These are phyloP conservation scores for Steccherinum ochraceum DNA, from an alignment of 768 basidiomycete species.

Conservation along the genomic window DNA sequence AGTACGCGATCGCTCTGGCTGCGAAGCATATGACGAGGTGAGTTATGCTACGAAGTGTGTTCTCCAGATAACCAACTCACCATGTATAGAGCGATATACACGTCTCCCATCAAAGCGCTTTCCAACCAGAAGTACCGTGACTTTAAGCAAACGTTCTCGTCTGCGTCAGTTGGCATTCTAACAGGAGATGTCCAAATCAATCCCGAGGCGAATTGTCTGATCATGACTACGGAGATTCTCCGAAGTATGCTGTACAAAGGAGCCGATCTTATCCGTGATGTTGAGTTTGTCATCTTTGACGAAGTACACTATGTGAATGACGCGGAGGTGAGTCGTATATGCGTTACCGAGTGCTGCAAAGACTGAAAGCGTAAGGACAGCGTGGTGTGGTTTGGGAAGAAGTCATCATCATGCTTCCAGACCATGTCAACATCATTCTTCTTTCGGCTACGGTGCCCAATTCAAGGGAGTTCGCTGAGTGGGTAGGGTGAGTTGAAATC, in stretches of 20 bases:
- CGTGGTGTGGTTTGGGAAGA: slow-evolving; percentile 99
- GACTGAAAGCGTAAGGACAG: slow-evolving; percentile 33
- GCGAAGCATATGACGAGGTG: slow-evolving; percentile 99
- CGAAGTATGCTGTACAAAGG: slow-evolving; percentile 99
- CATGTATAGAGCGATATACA: slow-evolving; percentile 82
- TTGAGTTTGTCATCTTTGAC: slow-evolving; percentile 99
- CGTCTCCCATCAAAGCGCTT: slow-evolving; percentile 96
- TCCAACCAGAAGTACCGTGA: slow-evolving; percentile 99
- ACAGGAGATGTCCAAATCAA: slow-evolving; percentile 99
- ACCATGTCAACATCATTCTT: slow-evolving; percentile 96
- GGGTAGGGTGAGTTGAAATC: slow-evolving; percentile 82
- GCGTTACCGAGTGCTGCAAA: background rate
- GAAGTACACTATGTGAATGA: slow-evolving; percentile 99
- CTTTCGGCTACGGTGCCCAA: slow-evolving; percentile 98
- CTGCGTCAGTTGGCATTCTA: slow-evolving; percentile 87
- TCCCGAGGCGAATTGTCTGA: slow-evolving; percentile 92
- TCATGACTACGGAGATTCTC: slow-evolving; percentile 98
- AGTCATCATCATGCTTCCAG: slow-evolving; percentile 99
- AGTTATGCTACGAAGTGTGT: background rate
- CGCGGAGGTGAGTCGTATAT: slow-evolving; percentile 62
- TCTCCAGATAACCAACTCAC: background rate
- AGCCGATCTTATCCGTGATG: slow-evolving; percentile 95
- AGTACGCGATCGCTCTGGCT: slow-evolving; percentile 96
- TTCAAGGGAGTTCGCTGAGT: slow-evolving; percentile 96
- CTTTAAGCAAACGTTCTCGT: slow-evolving; percentile 94